A percentile compares a stretch with the other conserved stretches of the same genome.
Conservation (phyloP, 164 flowering plant genomes). For the Stephania cephalantha region DNA sequence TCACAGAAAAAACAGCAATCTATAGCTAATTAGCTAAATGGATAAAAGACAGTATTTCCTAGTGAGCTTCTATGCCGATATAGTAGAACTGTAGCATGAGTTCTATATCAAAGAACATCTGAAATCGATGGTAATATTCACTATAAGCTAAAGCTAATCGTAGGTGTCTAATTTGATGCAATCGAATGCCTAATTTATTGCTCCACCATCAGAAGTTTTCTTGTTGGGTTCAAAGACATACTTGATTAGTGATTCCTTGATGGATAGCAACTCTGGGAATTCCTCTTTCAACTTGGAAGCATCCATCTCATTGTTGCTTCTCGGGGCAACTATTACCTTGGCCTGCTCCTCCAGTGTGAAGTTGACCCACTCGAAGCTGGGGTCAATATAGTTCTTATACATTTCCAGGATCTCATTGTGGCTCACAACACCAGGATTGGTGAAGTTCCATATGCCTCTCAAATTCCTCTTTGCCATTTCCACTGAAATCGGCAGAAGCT, state of each 20-base stretch:
- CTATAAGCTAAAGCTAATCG: not conserved
- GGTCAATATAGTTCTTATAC: constrained; percentile 12
- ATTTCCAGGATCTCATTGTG: constrained; percentile 12
- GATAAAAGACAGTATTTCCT: not conserved
- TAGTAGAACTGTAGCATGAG: constrained; percentile 1
- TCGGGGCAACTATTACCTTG: constrained; percentile 11
- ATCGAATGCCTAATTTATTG: constrained; percentile 1
- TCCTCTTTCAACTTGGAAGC: constrained; percentile 13
- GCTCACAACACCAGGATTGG: constrained; percentile 12
- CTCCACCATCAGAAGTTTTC: constrained; percentile 9
- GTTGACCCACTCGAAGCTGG: constrained; percentile 6
- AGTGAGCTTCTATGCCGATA: not conserved
- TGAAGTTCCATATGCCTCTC: constrained; percentile 13
- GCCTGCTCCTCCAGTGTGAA: constrained; percentile 14
- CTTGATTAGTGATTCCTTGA: constrained; percentile 13
- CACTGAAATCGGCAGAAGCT: constrained; percentile 10
- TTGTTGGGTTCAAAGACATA: constrained; percentile 16
- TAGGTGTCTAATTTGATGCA: not conserved
- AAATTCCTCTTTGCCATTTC: constrained; percentile 13
- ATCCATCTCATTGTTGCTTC: constrained; percentile 15
- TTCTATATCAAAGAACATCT: not conserved
- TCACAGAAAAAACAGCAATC: not conserved
- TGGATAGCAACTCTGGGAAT: constrained; percentile 10
- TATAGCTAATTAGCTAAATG: not conserved
- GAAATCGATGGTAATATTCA: not conserved